These are phyloP conservation scores for Ustilago lituana DNA, from an alignment of 1,284 basidiomycete genomes.

Conservation along the genomic window DNA sequence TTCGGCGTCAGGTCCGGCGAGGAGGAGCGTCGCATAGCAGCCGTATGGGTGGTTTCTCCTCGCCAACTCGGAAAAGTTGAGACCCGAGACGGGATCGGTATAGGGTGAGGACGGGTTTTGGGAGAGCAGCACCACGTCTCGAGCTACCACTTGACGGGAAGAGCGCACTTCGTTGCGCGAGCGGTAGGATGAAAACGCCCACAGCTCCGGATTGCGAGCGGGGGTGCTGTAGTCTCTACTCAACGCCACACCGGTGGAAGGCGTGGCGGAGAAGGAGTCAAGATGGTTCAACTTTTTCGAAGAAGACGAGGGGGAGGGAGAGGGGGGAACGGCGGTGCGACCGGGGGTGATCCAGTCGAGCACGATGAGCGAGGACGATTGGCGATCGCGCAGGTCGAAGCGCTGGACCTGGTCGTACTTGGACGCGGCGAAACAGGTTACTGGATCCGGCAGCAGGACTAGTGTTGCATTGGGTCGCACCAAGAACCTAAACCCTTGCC, in stretches of 20 bases:
- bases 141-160: slow-evolving; percentile 74
- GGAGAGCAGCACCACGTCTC: slow-evolving; percentile 81
- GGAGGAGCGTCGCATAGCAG: slow-evolving; percentile 83
- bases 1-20: slow-evolving; percentile 75
- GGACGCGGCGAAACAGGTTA: slow-evolving; percentile 59
- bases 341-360: slow-evolving; percentile 66
- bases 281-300: slow-evolving; percentile 9
- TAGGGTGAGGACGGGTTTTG: slow-evolving; percentile 60
- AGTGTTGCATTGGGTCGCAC: slow-evolving; percentile 53
- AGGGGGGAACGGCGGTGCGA: slow-evolving; percentile 19
- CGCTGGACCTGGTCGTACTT: slow-evolving; percentile 61
- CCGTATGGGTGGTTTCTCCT: slow-evolving; percentile 78
- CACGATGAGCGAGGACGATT: slow-evolving; percentile 51
- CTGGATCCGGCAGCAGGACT: slow-evolving; percentile 60
- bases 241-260: too few species aligned
- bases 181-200: slow-evolving; percentile 85
- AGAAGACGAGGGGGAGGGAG: neutral
- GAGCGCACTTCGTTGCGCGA: slow-evolving; percentile 85
- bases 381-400: slow-evolving; percentile 51
- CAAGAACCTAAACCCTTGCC: slow-evolving; percentile 45
- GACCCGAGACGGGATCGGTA: neutral
- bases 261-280: slow-evolving; percentile 8
- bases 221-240: slow-evolving; percentile 7
- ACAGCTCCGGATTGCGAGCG: slow-evolving; percentile 75
- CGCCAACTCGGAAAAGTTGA: slow-evolving; percentile 68